A percentile compares a stretch with the other conserved stretches of the same genome.
These are phyloP conservation scores for Pholiota adiposa DNA, from an alignment of 1,284 basidiomycete genomes.

Conservation along the genomic window DNA sequence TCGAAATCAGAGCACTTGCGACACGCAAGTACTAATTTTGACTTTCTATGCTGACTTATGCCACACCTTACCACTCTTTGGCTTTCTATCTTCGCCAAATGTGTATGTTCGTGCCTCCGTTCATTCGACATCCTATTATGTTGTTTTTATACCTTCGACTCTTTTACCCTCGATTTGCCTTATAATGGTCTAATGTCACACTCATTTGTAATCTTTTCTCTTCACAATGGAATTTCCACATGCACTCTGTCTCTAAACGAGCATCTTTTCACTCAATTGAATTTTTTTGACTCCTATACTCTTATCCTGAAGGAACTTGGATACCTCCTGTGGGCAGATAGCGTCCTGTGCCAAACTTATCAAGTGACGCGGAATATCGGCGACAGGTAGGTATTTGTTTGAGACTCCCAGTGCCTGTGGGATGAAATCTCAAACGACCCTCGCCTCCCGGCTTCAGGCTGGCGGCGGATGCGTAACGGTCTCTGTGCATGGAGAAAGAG, in stretches of 20 bases:
- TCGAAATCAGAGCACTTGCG: constrained; percentile 80
- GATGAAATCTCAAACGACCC: constrained; percentile 16
- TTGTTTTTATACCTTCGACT: constrained; percentile 18
- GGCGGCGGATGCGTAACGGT: constrained; percentile 63
- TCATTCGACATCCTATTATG: constrained; percentile 10
- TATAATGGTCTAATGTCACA: constrained; percentile 21
- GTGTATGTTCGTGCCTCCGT: constrained; percentile 8
- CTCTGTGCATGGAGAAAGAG: constrained; percentile 52
- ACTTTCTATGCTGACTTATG: constrained; percentile 8
- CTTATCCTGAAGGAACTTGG: neutral
- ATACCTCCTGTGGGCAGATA: neutral
- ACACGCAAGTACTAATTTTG: constrained; percentile 70
- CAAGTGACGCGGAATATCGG: neutral
- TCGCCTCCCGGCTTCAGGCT: constrained; percentile 39
- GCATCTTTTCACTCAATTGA: neutral
- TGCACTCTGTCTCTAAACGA: constrained; percentile 8
- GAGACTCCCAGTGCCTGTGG: neutral
- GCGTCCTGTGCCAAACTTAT: neutral
- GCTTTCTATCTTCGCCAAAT: constrained; percentile 9
- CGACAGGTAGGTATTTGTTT: neutral
- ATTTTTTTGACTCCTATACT: neutral
- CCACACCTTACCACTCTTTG: neutral
- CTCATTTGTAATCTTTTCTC: constrained; percentile 26
- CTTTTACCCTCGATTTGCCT: constrained; percentile 16
- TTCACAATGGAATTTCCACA: constrained; percentile 12